These are phyloP conservation scores for Pulicaria dysenterica DNA, from an alignment of 129 eudicot genomes.

Conservation along the genomic window DNA sequence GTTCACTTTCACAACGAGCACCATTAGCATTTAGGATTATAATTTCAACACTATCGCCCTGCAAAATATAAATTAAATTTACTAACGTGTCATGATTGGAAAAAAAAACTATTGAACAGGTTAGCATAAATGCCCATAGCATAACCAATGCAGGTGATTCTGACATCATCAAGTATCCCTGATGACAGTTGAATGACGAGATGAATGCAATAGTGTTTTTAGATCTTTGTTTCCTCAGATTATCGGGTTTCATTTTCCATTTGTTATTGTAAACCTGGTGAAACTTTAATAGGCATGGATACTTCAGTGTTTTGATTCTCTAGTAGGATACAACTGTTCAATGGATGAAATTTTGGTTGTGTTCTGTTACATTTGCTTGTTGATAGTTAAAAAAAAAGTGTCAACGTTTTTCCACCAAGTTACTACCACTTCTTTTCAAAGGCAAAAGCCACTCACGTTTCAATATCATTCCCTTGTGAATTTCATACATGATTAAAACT, in stretches of 20 bases:
- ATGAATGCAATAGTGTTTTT: slow-evolving; percentile 20
- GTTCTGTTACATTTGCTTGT: not conserved
- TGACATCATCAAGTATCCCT: slow-evolving; percentile 59
- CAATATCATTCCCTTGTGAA: too few relatives aligned
- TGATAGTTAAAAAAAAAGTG: too few relatives aligned
- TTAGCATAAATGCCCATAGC: too few relatives aligned
- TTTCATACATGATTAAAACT: too few relatives aligned
- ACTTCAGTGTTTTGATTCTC: slow-evolving; percentile 35
- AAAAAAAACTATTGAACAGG: too few relatives aligned
- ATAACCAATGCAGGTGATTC: slow-evolving; percentile 47
- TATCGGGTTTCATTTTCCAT: slow-evolving; percentile 30
- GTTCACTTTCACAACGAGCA: slow-evolving; percentile 68
- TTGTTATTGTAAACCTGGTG: slow-evolving; percentile 31
- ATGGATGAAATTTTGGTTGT: slow-evolving; percentile 35
- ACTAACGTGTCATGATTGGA: too few relatives aligned
- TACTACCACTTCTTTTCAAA: too few relatives aligned
- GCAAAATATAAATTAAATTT: slow-evolving; percentile 17
- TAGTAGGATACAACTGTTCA: slow-evolving; percentile 25
- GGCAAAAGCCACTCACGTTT: too few relatives aligned
- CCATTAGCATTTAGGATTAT: slow-evolving; percentile 70
- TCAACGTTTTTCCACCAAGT: too few relatives aligned
- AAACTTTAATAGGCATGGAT: slow-evolving; percentile 35
- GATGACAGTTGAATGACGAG: slow-evolving; percentile 45
- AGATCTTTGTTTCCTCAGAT: slow-evolving; percentile 23
- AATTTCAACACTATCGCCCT: slow-evolving; percentile 95